Conservation (phyloP, 805 yeast species). For the Myxozyma sirexii region DNA sequence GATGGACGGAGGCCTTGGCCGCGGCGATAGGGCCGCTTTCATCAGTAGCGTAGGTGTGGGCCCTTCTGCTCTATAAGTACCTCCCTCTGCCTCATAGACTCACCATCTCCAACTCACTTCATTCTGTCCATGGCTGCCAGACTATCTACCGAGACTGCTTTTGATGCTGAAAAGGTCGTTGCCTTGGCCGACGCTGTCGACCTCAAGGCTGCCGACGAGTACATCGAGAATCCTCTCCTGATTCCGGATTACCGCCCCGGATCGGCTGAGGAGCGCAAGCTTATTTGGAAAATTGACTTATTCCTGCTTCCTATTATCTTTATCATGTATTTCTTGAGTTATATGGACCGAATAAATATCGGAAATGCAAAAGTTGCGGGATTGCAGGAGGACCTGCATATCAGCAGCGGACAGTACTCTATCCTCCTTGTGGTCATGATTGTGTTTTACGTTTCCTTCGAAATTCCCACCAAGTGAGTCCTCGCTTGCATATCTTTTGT, state of each 20-base stretch:
- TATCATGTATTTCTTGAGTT: slow-evolving; percentile 48
- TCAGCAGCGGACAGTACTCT: slow-evolving; percentile 50
- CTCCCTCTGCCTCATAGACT: neutral
- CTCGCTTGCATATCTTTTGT: slow-evolving; percentile 42
- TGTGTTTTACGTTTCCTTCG: slow-evolving; percentile 42
- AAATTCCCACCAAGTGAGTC: slow-evolving; percentile 45
- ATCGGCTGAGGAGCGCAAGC: slow-evolving; percentile 11
- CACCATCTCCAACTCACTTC: too few species aligned
- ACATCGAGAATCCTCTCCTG: slow-evolving; percentile 6
- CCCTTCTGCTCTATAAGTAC: too few species aligned
- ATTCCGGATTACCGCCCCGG: slow-evolving; percentile 11
- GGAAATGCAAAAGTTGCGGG: slow-evolving; percentile 54
- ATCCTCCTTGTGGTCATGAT: slow-evolving; percentile 49
- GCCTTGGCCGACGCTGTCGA: neutral
- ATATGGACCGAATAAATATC: slow-evolving; percentile 36
- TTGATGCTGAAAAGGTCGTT: slow-evolving; percentile 1
- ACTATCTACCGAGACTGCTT: neutral
- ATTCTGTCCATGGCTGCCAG: neutral
- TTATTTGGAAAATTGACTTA: slow-evolving; percentile 47
- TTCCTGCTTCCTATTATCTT: slow-evolving; percentile 51
- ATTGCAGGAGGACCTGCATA: slow-evolving; percentile 46
- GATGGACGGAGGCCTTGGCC: neutral
- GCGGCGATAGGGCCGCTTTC: neutral
- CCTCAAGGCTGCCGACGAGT: slow-evolving; percentile 7
- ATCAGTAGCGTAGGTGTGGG: too few species aligned